phyloP scores from a whole-genome alignment of 169 alveolate genomes.

The Theileria parva region DNA sequence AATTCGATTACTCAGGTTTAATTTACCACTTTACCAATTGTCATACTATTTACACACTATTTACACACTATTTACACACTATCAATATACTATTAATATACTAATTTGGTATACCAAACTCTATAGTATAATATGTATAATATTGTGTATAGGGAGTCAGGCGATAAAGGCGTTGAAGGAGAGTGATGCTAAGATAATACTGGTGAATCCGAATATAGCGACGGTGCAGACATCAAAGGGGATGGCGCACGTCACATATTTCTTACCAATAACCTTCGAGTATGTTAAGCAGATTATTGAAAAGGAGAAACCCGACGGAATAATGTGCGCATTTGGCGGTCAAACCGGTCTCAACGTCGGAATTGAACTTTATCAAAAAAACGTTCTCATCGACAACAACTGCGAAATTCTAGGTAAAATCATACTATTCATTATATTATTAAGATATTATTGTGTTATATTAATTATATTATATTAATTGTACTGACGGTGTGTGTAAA shows the following conservation, averaged over 20 bases:
- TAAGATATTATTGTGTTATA: too few species aligned
- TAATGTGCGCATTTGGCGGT: slow-evolving; percentile 87
- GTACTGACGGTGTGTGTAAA: too few species aligned
- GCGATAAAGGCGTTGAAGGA: slow-evolving; percentile 86
- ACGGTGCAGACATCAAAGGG: slow-evolving; percentile 87
- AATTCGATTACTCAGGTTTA: slow-evolving; percentile 81
- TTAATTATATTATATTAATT: too few species aligned
- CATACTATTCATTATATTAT: too few species aligned
- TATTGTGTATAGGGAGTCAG: slow-evolving; percentile 73
- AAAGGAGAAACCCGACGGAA: slow-evolving; percentile 85
- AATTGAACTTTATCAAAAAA: slow-evolving; percentile 75
- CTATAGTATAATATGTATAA: too few species aligned
- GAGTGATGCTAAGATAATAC: slow-evolving; percentile 78
- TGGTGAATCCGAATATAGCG: slow-evolving; percentile 88
- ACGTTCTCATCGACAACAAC: slow-evolving; percentile 74
- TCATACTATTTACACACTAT: too few species aligned
- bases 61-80: too few species aligned
- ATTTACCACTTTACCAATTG: too few species aligned
- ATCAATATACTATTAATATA: too few species aligned
- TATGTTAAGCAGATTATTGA: slow-evolving; percentile 80
- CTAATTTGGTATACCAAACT: too few species aligned
- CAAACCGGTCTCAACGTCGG: slow-evolving; percentile 90
- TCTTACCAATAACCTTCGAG: slow-evolving; percentile 85
- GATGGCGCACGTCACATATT: slow-evolving; percentile 80
- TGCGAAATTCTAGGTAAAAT: slow-evolving; percentile 67